phyloP scores from a whole-genome alignment of 805 yeast species.

The Lipomyces sp. region DNA sequence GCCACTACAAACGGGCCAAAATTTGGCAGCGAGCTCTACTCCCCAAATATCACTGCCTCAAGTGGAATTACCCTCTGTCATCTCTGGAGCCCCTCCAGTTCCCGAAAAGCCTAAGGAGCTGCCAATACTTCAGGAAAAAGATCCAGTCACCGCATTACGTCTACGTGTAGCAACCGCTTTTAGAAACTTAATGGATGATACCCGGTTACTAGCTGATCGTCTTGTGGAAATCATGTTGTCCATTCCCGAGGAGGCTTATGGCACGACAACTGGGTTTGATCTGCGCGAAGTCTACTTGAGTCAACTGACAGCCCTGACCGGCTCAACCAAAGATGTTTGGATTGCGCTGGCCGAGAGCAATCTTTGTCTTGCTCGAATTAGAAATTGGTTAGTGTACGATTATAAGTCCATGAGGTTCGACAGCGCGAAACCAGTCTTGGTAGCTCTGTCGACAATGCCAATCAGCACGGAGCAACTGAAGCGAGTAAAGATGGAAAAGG shows the following conservation, averaged over 20 bases:
- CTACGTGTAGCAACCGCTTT: constrained; percentile 36
- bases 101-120: constrained; percentile 18
- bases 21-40: background rate
- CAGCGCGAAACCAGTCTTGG: constrained; percentile 21
- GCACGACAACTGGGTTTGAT: constrained; percentile 23
- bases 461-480: constrained; percentile 30
- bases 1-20: background rate
- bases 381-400: constrained; percentile 38
- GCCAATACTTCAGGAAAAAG: constrained; percentile 32
- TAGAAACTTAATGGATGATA: constrained; percentile 20
- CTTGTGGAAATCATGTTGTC: constrained; percentile 30
- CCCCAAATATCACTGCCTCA: background rate
- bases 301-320: constrained; percentile 22
- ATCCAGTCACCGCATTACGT: constrained; percentile 32
- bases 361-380: constrained; percentile 36
- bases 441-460: constrained; percentile 26
- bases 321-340: constrained; percentile 32
- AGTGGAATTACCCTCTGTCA: background rate
- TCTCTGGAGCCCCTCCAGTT: constrained; percentile 10
- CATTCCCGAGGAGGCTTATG: constrained; percentile 39
- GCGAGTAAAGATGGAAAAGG: constrained; percentile 36
- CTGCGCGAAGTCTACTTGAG: constrained; percentile 32
- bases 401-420: constrained; percentile 36
- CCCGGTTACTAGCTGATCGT: constrained; percentile 24
- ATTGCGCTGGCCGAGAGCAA: constrained; percentile 24